A percentile compares a stretch with the other conserved stretches of the same genome.
phyloP scores from a whole-genome alignment of 1,139 yeast genomes.

The Spathaspora sp. region DNA sequence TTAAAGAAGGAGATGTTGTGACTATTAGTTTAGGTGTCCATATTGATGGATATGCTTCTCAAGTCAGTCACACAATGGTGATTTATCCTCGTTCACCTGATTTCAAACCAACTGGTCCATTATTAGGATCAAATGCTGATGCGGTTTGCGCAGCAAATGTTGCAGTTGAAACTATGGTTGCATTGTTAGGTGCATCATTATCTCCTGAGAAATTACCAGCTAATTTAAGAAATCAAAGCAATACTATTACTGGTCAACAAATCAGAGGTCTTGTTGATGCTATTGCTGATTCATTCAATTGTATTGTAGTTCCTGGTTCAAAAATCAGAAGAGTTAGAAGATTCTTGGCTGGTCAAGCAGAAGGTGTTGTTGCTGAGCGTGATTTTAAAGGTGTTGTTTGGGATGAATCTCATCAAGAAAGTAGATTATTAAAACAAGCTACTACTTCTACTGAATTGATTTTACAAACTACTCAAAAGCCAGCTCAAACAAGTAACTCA shows the following conservation, averaged over 20 bases:
- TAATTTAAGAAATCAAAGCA: conserved; percentile 30
- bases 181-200: conserved; percentile 70
- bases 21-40: conserved; percentile 86
- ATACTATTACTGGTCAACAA: conserved; percentile 58
- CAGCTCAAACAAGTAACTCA: conserved; percentile 25
- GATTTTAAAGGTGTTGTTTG: conserved; percentile 93
- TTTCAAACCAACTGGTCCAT: conserved; percentile 66
- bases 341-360: conserved; percentile 94
- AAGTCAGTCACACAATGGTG: conserved; percentile 81
- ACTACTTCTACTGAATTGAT: conserved; percentile 37
- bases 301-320: conserved; percentile 88
- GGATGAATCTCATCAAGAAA: conserved; percentile 83
- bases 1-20: conserved; percentile 79
- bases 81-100: conserved; percentile 55
- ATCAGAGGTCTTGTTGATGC: conserved; percentile 78
- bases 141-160: conserved; percentile 86
- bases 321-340: conserved; percentile 88
- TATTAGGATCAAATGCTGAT: conserved; percentile 83
- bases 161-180: conserved; percentile 79
- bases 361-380: conserved; percentile 84
- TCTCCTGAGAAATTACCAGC: conserved; percentile 72
- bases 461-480: conserved; percentile 20
- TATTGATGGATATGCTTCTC: conserved; percentile 91
- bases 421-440: conserved; percentile 48
- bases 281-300: conserved; percentile 76